Evolutionary conservation across 352 stramenopile genomes (phyloP), one percentile per base, ranked within the genome.

Genomic region (Elongisporangium prolatum): DNA sequence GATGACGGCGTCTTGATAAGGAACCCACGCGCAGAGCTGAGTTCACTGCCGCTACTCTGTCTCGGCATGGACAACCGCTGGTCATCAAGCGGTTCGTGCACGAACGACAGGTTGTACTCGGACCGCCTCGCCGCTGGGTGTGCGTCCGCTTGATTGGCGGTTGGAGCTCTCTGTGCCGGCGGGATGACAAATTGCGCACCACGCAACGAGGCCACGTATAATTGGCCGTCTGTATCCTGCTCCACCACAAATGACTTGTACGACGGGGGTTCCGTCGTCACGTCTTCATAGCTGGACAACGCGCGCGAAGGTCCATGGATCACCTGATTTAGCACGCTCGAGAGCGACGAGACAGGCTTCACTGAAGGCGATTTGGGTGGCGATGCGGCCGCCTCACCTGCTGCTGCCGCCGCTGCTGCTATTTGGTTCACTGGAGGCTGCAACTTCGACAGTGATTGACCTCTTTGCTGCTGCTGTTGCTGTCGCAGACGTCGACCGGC

Each of bases 261-360:
- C 18, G 72, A 69, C 5, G 53, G 34, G 24, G 67, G 54, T 9
- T 64, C 68, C n/a, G 60, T 63, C 18, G 75, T 76, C 10, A 71
- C 78, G 55, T 83, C 72, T 34, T 72, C 57, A 24, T 74, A 72
- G 47, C 68, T 81, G 49, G 74, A 71, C 10, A 81, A 58, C 5
- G 72, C 71, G 40, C 63, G 63, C 5, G 70, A 74, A 52, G 71
- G 64, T 25, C 66, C 73, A 14, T 63, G 69, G 60, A 86, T 77
- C 0, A 86, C 71, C 53, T 86, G 71, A 4, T 68, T 75, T 7
- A 86, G 49, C 17, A 77, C 75, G 24, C 64, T 75, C 2, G 75
- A 83, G 38, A 86, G 71, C 10, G 75, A 86, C 13, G 75, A 86
- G n/a, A 82, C 70, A 4, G 49, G 56, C 6, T 65, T 58, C 0